A percentile compares a stretch with the other conserved stretches of the same genome.
phyloP scores from a whole-genome alignment of 495 filamentous ascomycete genomes.

The Daldinia decipiens region DNA sequence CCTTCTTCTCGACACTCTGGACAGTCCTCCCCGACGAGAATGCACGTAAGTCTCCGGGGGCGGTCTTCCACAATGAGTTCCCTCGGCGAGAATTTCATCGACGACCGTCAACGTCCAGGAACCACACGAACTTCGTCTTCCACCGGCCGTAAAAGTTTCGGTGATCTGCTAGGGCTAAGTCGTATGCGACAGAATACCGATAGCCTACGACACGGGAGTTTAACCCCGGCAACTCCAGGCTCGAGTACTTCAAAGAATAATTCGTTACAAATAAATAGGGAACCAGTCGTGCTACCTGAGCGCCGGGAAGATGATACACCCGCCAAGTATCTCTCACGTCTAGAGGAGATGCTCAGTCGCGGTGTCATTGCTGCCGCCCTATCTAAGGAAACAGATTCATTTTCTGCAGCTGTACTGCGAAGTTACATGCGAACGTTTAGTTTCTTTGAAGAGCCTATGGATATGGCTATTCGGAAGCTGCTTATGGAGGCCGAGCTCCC shows the following conservation, averaged over 20 bases:
- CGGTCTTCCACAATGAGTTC: slow-evolving; percentile 94
- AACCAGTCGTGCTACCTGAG: slow-evolving; percentile 75
- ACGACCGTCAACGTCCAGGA: slow-evolving; percentile 65
- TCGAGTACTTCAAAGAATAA: slow-evolving; percentile 75
- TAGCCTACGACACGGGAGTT: slow-evolving; percentile 67
- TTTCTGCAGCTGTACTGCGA: slow-evolving; percentile 81
- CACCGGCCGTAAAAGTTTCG: slow-evolving; percentile 87
- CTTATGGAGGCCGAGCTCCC: slow-evolving; percentile 97
- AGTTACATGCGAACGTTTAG: slow-evolving; percentile 95
- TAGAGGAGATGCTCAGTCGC: slow-evolving; percentile 80
- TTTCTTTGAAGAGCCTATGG: slow-evolving; percentile 95
- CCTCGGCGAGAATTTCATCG: slow-evolving; percentile 66
- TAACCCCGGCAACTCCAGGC: slow-evolving; percentile 71
- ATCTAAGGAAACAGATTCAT: slow-evolving; percentile 84
- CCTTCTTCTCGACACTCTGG: slow-evolving; percentile 73
- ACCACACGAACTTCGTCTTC: slow-evolving; percentile 81
- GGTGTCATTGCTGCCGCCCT: slow-evolving; percentile 83
- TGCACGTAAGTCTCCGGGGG: slow-evolving; percentile 66
- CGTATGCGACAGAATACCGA: slow-evolving; percentile 83
- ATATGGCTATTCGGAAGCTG: slow-evolving; percentile 95
- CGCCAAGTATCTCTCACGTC: slow-evolving; percentile 82
- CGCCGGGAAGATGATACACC: slow-evolving; percentile 90
- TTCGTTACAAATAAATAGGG: slow-evolving; percentile 70
- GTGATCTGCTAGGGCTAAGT: slow-evolving; percentile 82
- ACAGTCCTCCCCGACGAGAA: slow-evolving; percentile 74